Evolutionary conservation across 2,329 filamentous ascomycete genomes (phyloP), one percentile per base, ranked within the genome.

Genomic region (Fusarium longipes): DNA sequence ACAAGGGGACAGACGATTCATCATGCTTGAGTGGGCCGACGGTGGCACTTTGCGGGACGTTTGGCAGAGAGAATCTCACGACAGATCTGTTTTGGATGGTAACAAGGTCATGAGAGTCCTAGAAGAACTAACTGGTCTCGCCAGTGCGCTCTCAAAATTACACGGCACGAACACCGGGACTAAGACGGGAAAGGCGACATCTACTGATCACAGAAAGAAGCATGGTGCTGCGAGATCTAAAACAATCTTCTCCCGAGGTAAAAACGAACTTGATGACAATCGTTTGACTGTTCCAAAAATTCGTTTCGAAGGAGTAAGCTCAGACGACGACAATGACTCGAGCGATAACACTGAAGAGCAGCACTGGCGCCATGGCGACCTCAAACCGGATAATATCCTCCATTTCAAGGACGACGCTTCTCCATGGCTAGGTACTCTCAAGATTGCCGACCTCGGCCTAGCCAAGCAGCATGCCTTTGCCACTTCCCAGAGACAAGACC

Each of bases 331-430:
- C 3, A 24, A 36, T 17, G 32, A 61, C 30, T 56, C 48, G 8
- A 43, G 30, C 10, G 55, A 60, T 4, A n/a, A 33, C 14, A 12
- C 5, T 0, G 58, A 53, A 14, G 43, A 63, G 2, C 36, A 63
- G 4, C 36, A 57, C 11, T 68, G 64, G 47, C 62, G 64, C 4
- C 66, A 69, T 9, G 66, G 66, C 5, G 64, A 69, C 5, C 30
- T 69, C 6, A 69, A 68, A 24, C 66, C 66, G 0, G 64, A 68
- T 1, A 69, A 65, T 1, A 68, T 69, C 25, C 61, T 69, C 7
- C 24, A 36, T 15, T 69, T 69, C 10, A 44, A 10, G 3, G 39
- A 50, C 8, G 7, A 35, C 6, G 11, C 12, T 3, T 33, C 55
- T 17, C 3, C 22, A 4, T 62, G 62, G 52, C 35, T 67, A 2